phyloP scores from a whole-genome alignment of 768 basidiomycete genomes.

The Mycena vulgaris region DNA sequence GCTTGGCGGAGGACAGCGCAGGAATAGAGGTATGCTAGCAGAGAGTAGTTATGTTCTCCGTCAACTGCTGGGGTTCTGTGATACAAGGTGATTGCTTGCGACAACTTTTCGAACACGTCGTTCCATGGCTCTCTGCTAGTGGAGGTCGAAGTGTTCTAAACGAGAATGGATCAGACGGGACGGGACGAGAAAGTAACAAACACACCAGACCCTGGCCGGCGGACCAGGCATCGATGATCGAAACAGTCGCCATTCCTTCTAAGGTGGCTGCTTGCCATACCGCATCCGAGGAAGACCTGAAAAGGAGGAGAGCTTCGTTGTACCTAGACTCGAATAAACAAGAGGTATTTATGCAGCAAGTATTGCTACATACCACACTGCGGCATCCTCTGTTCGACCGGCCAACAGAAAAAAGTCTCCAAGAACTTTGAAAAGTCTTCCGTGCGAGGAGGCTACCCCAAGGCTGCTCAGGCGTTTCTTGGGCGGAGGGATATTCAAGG shows the following conservation, averaged over 20 bases:
- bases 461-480: constrained; percentile 77
- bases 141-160: constrained; percentile 69
- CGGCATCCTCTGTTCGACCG: constrained; percentile 88
- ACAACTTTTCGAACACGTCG: constrained; percentile 81
- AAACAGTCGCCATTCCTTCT: constrained; percentile 87
- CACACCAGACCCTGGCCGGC: constrained; percentile 79
- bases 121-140: constrained; percentile 79
- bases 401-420: constrained; percentile 92
- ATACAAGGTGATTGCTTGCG: constrained; percentile 76
- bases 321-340: constrained; percentile 69
- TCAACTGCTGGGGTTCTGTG: constrained; percentile 69
- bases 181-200: constrained; percentile 42
- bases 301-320: constrained; percentile 84
- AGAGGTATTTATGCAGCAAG: constrained; percentile 4
- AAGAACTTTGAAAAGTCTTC: constrained; percentile 88
- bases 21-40: constrained; percentile 78
- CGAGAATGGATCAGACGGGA: constrained; percentile 18
- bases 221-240: constrained; percentile 89
- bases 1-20: constrained; percentile 81
- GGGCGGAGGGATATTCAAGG: constrained; percentile 59
- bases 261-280: constrained; percentile 92
- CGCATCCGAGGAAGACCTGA: constrained; percentile 81
- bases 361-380: constrained; percentile 73
- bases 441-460: constrained; percentile 84
- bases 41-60: constrained; percentile 71